These are phyloP conservation scores for Dactylorhiza incarnata DNA, from an alignment of 106 monocot genomes.

Conservation along the genomic window DNA sequence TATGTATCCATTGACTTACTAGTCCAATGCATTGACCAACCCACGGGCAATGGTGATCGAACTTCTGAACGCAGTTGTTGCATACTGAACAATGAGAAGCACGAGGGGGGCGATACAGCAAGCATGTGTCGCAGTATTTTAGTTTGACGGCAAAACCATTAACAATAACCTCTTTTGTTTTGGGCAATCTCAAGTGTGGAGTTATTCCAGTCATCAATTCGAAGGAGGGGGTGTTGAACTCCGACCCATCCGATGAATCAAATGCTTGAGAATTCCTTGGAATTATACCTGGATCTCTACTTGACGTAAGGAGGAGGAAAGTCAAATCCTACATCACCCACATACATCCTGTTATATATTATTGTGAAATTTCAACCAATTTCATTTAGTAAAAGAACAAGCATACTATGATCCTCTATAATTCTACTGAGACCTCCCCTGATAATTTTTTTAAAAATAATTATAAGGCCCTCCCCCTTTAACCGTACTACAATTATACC, in stretches of 20 bases:
- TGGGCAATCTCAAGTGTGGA: constrained; percentile 24
- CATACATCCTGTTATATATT: not conserved
- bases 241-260: constrained; percentile 18
- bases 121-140: constrained; percentile 76
- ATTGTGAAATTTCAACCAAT: not conserved
- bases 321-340: constrained; percentile 41
- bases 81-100: constrained; percentile 61
- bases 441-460: no score
- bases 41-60: constrained; percentile 78
- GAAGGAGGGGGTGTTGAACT: constrained; percentile 36
- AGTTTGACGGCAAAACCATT: constrained; percentile 55
- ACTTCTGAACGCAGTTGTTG: constrained; percentile 65
- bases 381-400: not conserved
- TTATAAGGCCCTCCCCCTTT: no score
- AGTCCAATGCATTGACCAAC: constrained; percentile 69
- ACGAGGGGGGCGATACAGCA: constrained; percentile 70
- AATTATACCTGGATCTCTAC: constrained; percentile 75
- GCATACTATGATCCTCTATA: not conserved
- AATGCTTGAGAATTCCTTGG: constrained; percentile 38
- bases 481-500: no score
- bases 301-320: constrained; percentile 54
- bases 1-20: constrained; percentile 24
- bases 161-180: constrained; percentile 36
- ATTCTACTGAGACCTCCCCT: no score
- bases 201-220: constrained; percentile 40